These are phyloP conservation scores for Ettlia oleoabundans DNA, from an alignment of 139 green algal genomes.

Conservation along the genomic window DNA sequence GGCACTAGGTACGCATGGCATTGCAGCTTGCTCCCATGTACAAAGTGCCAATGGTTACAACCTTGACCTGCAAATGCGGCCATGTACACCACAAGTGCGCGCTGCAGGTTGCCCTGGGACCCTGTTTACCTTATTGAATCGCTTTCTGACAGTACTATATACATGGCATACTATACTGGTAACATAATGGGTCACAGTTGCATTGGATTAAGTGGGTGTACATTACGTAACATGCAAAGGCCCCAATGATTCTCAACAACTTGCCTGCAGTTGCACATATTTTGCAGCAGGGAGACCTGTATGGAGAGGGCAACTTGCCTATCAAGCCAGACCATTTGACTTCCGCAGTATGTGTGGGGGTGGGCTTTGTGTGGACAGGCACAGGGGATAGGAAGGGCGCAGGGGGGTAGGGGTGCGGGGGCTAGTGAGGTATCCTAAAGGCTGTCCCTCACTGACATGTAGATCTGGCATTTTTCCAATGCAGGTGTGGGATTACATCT, in stretches of 20 bases:
- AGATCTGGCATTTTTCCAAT: neutral
- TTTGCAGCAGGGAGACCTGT: constrained; percentile 90
- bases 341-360: constrained; percentile 62
- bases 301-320: constrained; percentile 59
- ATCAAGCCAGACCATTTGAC: constrained; percentile 86
- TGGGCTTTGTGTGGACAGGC: neutral
- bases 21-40: neutral
- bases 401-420: no score
- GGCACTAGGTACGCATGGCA: constrained; percentile 72
- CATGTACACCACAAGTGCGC: neutral
- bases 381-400: no score
- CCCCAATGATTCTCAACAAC: constrained; percentile 52
- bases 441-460: neutral
- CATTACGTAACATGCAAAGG: no score
- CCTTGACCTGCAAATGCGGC: neutral
- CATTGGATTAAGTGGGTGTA: no score
- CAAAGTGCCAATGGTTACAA: neutral
- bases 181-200: no score
- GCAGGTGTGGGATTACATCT: constrained; percentile 93
- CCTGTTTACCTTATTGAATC: constrained; percentile 97
- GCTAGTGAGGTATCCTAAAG: no score
- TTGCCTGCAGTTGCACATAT: constrained; percentile 64
- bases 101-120: constrained; percentile 89
- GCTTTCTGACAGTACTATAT: constrained; percentile 98
- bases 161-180: constrained; percentile 99